A percentile compares a stretch with the other conserved stretches of the same genome.
phyloP scores from a whole-genome alignment of 805 yeast species.

The Debaryomyces castellii region DNA sequence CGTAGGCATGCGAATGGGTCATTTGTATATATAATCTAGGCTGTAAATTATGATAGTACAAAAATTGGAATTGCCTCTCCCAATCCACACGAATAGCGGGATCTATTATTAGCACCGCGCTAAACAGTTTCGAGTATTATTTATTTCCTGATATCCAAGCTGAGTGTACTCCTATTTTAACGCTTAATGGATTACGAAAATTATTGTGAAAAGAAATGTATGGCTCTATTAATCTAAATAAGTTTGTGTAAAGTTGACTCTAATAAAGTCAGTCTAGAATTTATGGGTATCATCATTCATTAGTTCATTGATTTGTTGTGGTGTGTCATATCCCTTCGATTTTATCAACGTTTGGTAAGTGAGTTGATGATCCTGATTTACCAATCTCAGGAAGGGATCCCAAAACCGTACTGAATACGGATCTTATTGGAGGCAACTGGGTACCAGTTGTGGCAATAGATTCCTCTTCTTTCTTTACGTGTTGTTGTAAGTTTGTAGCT shows the following conservation, averaged over 20 bases:
- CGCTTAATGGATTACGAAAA: not conserved
- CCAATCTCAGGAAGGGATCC: not conserved
- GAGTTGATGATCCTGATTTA: not conserved
- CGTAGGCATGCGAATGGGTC: too few relatives aligned
- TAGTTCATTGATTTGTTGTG: not conserved
- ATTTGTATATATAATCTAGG: too few relatives aligned
- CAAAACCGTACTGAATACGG: constrained; percentile 24
- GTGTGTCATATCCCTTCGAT: too few relatives aligned
- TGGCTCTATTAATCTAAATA: not conserved
- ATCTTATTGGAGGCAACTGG: constrained; percentile 41
- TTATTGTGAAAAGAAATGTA: not conserved
- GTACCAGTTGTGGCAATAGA: constrained; percentile 42
- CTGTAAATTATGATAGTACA: too few relatives aligned
- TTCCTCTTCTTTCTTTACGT: constrained; percentile 13
- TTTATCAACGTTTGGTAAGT: not conserved
- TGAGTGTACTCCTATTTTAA: too few relatives aligned
- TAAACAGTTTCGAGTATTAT: too few relatives aligned
- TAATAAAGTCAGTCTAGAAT: not conserved
- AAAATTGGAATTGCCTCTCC: too few relatives aligned
- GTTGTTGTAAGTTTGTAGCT: constrained; percentile 23
- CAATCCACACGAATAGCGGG: too few relatives aligned
- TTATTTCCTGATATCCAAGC: too few relatives aligned
- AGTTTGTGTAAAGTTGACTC: not conserved
- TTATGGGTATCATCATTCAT: not conserved
- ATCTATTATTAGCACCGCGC: not conserved